Conservation (phyloP, 2,329 filamentous ascomycete species). For the Diaporthe sp. region DNA sequence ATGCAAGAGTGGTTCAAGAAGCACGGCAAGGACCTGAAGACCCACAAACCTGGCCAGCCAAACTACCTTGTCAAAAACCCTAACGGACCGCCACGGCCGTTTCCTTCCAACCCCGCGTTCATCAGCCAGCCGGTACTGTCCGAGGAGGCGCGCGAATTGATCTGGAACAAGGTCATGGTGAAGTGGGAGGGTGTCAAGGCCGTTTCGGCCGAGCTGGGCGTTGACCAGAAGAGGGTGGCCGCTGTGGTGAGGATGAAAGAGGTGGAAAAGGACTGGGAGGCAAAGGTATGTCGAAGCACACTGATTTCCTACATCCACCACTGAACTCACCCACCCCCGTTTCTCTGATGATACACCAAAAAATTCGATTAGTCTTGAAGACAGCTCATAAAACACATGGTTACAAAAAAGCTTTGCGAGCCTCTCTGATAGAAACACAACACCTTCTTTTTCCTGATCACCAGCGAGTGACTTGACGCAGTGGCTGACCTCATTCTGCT, state of each 20-base stretch:
- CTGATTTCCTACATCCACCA: neutral
- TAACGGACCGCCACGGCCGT: slow-evolving; percentile 65
- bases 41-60: slow-evolving; percentile 43
- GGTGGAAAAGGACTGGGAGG: slow-evolving; percentile 83
- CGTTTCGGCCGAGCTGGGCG: slow-evolving; percentile 81
- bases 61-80: slow-evolving; percentile 55
- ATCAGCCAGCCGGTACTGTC: slow-evolving; percentile 80
- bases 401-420: slow-evolving; percentile 85
- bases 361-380: slow-evolving; percentile 99
- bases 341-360: slow-evolving; percentile 73
- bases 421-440: slow-evolving; percentile 73
- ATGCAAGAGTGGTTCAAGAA: slow-evolving; percentile 56
- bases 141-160: slow-evolving; percentile 78
- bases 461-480: slow-evolving; percentile 38
- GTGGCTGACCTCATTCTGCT: slow-evolving; percentile 43
- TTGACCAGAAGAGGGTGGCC: slow-evolving; percentile 87
- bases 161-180: slow-evolving; percentile 78
- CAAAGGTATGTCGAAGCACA: slow-evolving; percentile 74
- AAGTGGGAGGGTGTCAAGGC: slow-evolving; percentile 78
- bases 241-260: slow-evolving; percentile 89
- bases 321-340: slow-evolving; percentile 38
- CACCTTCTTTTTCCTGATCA: slow-evolving; percentile 37
- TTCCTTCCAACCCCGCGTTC: slow-evolving; percentile 81
- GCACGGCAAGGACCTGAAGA: slow-evolving; percentile 41
- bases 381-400: slow-evolving; percentile 78